Evolutionary conservation across 2,329 filamentous ascomycete species (phyloP).

Genomic region (Cytospora piceicola): DNA sequence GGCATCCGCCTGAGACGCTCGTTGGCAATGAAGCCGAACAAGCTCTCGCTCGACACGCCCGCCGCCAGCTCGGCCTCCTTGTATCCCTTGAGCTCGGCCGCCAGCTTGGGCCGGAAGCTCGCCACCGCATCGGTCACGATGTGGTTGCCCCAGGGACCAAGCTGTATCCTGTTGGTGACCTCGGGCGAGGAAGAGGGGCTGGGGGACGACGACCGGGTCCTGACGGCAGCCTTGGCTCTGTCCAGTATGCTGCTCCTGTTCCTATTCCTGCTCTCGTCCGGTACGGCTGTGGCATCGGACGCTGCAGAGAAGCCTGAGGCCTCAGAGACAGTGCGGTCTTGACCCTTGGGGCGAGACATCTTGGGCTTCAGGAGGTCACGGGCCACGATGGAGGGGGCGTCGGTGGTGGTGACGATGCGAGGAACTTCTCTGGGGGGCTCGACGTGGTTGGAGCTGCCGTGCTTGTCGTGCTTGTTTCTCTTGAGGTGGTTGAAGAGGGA

Average conservation of each 20-base stretch:
- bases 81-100: constrained; percentile 29
- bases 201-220: constrained; percentile 25
- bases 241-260: constrained; percentile 25
- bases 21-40: constrained; percentile 28
- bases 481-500: constrained; percentile 30
- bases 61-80: constrained; percentile 26
- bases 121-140: constrained; percentile 29
- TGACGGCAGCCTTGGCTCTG: constrained; percentile 27
- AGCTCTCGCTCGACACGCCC: constrained; percentile 30
- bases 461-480: constrained; percentile 27
- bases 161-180: constrained; percentile 19
- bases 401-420: constrained; percentile 30
- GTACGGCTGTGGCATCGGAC: constrained; percentile 29
- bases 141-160: constrained; percentile 29
- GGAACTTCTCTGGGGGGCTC: constrained; percentile 26
- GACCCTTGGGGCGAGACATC: constrained; percentile 25
- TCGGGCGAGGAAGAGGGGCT: constrained; percentile 26
- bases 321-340: constrained; percentile 26
- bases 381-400: constrained; percentile 29
- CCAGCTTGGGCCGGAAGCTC: constrained; percentile 28
- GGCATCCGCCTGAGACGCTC: constrained; percentile 31
- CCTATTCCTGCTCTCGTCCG: constrained; percentile 25
- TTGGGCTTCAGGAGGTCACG: constrained; percentile 27
- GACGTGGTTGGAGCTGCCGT: constrained; percentile 26
- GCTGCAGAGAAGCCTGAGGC: constrained; percentile 28